Evolutionary conservation across 768 basidiomycete genomes (phyloP), one percentile per base, ranked within the genome.

Genomic region (Boletus patriciae): DNA sequence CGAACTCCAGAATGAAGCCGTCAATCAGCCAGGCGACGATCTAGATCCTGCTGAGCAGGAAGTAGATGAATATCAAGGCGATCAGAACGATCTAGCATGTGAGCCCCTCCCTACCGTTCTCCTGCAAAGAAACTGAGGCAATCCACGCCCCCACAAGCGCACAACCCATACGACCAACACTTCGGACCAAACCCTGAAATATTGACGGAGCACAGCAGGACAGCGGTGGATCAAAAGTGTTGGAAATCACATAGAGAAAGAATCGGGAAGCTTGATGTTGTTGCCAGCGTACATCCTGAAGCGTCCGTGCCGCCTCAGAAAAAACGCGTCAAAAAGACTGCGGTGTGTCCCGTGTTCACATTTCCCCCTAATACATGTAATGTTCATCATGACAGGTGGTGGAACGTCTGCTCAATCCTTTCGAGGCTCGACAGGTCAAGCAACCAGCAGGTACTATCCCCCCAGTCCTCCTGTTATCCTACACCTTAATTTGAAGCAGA

Each of bases 81-180:
- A 73, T 63, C 75, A 74, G 72, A 25, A 49, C 64, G 66, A 66
- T 37, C 18, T 13, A 52, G 46, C 48, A 52, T 49, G 66, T 68
- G 41, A 59, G 63, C 16, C 9, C 18, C 10, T 41, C 34, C 40
- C 25, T 36, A 29, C 13, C 9, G 11, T 46, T 18, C 19, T 19
- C 42, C 42, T 40, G 23, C 34, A 25, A n/a, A 16, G 15, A 40
- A 33, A 31, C 40, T 40, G 23, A 68, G 57, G 9, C 15, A 19
- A 52, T 53, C 19, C 11, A 1, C 29, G 15, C 31, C 29, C 42
- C 18, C 25, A 43, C 60, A 62, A 61, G 62, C 49, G 42, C 58
- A 62, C 51, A 79, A 86, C 63, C 70, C 76, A 48, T 91, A 92
- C 65, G 89, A 92, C 63, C 73, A 69, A 11, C 92, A 94, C 66